A percentile compares a stretch with the other conserved stretches of the same genome.
Evolutionary conservation across 345 rosid species (phyloP).

Genomic region (Raphanus sativus): DNA sequence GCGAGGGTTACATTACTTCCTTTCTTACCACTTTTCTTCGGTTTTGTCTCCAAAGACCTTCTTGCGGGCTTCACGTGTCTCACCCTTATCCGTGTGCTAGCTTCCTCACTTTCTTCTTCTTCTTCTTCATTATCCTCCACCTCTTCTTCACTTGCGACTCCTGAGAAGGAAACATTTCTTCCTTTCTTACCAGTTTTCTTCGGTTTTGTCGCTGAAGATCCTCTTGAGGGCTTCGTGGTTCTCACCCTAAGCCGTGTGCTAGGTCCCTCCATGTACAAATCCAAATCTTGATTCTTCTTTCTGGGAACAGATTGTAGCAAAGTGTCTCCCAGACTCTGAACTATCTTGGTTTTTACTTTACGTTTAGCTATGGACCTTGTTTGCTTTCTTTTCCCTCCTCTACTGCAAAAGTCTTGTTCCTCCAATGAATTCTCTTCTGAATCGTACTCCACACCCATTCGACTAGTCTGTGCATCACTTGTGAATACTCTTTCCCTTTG

Average conservation of each 20-base stretch:
- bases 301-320: slow-evolving; percentile 20
- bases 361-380: slow-evolving; percentile 40
- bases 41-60: slow-evolving; percentile 35
- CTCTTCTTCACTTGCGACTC: slow-evolving; percentile 42
- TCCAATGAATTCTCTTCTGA: slow-evolving; percentile 40
- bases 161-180: slow-evolving; percentile 36
- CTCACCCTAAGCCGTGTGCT: slow-evolving; percentile 79
- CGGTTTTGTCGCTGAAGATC: slow-evolving; percentile 41
- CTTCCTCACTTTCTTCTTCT: slow-evolving; percentile 55
- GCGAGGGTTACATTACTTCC: slow-evolving; percentile 41
- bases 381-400: slow-evolving; percentile 17
- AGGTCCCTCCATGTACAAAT: slow-evolving; percentile 62
- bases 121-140: slow-evolving; percentile 48
- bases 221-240: slow-evolving; percentile 49
- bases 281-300: slow-evolving; percentile 46
- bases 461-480: slow-evolving; percentile 32
- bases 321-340: slow-evolving; percentile 34
- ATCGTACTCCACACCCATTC: slow-evolving; percentile 44
- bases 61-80: not conserved
- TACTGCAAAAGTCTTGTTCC: slow-evolving; percentile 16
- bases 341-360: slow-evolving; percentile 38
- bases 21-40: slow-evolving; percentile 52
- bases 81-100: slow-evolving; percentile 13
- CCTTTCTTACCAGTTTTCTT: slow-evolving; percentile 55
- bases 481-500: slow-evolving; percentile 39